Conservation (phyloP, 2,329 filamentous ascomycete species). For the Hymenoscyphus repandus region DNA sequence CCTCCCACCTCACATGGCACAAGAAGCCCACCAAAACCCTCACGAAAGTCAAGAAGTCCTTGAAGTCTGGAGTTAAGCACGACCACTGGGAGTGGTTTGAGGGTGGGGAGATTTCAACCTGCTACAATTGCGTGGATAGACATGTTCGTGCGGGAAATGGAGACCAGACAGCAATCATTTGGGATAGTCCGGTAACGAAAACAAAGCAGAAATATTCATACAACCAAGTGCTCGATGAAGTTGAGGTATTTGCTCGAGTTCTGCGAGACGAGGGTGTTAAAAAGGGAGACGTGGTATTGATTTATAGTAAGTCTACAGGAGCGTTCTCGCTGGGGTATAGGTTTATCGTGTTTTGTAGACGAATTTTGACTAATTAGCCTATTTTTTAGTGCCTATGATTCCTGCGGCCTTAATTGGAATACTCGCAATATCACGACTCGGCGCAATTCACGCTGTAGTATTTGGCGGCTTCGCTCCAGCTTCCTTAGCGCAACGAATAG, state of each 20-base stretch:
- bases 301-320: slow-evolving; percentile 65
- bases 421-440: slow-evolving; percentile 73
- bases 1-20: slow-evolving; percentile 75
- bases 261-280: slow-evolving; percentile 75
- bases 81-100: slow-evolving; percentile 87
- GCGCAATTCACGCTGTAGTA: slow-evolving; percentile 85
- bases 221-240: slow-evolving; percentile 66
- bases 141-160: slow-evolving; percentile 81
- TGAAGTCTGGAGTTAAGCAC: slow-evolving; percentile 54
- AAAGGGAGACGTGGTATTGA: slow-evolving; percentile 79
- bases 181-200: slow-evolving; percentile 79
- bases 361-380: no score
- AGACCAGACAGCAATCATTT: slow-evolving; percentile 69
- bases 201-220: slow-evolving; percentile 73
- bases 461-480: slow-evolving; percentile 85
- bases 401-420: slow-evolving; percentile 83
- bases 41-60: slow-evolving; percentile 53
- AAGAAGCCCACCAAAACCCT: slow-evolving; percentile 63
- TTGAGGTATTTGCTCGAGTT: slow-evolving; percentile 76
- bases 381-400: slow-evolving; percentile 79
- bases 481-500: slow-evolving; percentile 82
- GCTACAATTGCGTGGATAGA: slow-evolving; percentile 86
- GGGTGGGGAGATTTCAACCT: slow-evolving; percentile 82
- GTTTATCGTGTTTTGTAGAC: background rate
- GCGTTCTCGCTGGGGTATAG: background rate